These are phyloP conservation scores for Linnemannia exigua DNA, from an alignment of 192 early-diverging fungal genomes.

Conservation along the genomic window DNA sequence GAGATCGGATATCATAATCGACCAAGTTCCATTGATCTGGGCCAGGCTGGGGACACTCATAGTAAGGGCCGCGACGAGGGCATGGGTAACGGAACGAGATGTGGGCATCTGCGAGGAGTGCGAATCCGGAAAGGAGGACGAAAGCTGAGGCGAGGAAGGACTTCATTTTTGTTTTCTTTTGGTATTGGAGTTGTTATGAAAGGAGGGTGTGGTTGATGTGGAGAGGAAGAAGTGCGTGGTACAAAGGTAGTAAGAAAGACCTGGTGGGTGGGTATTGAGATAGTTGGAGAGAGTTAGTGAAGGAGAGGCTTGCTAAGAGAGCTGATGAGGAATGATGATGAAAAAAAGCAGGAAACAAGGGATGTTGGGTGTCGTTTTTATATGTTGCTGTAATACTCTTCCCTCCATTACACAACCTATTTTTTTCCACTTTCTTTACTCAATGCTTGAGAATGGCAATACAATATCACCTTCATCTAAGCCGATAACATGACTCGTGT, in stretches of 20 bases:
- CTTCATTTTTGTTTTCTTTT: constrained; percentile 35
- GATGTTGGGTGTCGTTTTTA: not conserved
- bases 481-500: not conserved
- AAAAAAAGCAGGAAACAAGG: constrained; percentile 1
- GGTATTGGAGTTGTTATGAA: not conserved
- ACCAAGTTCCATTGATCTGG: constrained; percentile 37
- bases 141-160: constrained; percentile 30
- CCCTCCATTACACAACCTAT: not conserved
- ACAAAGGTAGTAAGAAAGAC: not conserved
- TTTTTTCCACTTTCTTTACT: not conserved
- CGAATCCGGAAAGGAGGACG: constrained; percentile 34
- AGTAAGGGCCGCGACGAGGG: constrained; percentile 46
- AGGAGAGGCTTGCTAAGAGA: not conserved
- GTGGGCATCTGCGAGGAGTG: constrained; percentile 44
- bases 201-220: not conserved
- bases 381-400: not conserved
- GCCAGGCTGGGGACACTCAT: constrained; percentile 42
- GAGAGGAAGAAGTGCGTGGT: not conserved
- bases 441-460: not conserved
- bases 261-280: not conserved
- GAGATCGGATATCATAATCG: constrained; percentile 47
- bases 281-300: not conserved
- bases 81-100: constrained; percentile 52
- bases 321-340: not conserved
- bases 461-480: not conserved